Evolutionary conservation across 768 basidiomycete genomes (phyloP).

Genomic region (Zangia roseola): DNA sequence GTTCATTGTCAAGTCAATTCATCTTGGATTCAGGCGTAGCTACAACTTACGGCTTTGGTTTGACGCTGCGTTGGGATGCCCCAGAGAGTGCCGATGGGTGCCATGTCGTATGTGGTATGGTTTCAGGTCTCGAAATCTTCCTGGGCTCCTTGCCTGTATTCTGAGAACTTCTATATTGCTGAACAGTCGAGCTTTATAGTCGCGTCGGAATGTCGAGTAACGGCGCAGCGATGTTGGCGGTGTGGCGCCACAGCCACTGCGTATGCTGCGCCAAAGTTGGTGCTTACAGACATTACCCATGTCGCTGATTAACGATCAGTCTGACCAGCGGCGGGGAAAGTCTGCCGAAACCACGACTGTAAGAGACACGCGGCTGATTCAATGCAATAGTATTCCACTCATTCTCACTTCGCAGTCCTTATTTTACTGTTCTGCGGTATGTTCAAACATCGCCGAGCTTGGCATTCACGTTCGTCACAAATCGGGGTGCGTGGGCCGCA

Average conservation of each 20-base stretch:
- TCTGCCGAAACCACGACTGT: too few species aligned
- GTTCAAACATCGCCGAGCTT: too few species aligned
- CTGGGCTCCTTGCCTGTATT: background rate
- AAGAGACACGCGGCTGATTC: too few species aligned
- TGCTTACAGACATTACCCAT: background rate
- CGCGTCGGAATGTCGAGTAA: background rate
- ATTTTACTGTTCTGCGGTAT: too few species aligned
- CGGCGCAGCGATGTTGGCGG: slow-evolving; percentile 2
- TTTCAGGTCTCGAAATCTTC: background rate
- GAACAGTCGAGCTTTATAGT: slow-evolving; percentile 11
- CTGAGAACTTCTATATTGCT: background rate
- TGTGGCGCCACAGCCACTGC: background rate
- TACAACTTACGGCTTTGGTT: slow-evolving; percentile 26
- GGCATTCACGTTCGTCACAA: too few species aligned
- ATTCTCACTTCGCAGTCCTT: too few species aligned
- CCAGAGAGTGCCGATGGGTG: slow-evolving; percentile 28
- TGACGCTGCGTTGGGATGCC: slow-evolving; percentile 25
- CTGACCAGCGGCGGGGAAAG: too few species aligned
- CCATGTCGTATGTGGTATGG: slow-evolving; percentile 12
- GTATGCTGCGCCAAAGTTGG: background rate
- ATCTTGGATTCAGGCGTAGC: too few species aligned
- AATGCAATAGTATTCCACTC: too few species aligned
- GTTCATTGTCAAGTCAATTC: background rate
- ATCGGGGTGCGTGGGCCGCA: too few species aligned
- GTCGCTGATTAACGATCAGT: too few species aligned